Evolutionary conservation across 2,329 filamentous ascomycete species (phyloP), one percentile per base, ranked within the genome.

Genomic region (Tympanopsis confertula): DNA sequence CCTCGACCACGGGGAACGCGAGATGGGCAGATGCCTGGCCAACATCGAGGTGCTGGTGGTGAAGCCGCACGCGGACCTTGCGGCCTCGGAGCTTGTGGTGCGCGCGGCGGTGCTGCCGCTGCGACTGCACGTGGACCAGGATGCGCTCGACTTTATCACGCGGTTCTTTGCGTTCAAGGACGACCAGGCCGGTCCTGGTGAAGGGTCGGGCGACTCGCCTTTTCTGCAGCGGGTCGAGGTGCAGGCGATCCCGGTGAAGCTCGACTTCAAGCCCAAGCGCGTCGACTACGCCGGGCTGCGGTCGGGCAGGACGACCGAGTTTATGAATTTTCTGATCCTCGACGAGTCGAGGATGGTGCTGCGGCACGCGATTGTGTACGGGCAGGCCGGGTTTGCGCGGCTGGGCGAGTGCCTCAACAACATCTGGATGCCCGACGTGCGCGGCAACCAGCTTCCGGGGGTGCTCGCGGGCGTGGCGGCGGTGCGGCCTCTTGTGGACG

Each of bases 131-230:
- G 88, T 98, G 22, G 91, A 98, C 51, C 91, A 98, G 58, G 91
- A 98, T 58, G 89, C 91, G 1, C 71, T 98, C 4, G 91, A 98
- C 54, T 98, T 98, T 54, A 85, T 98, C 53, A 94, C 84, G 2
- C 78, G 91, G 2, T 98, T 98, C 65, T 98, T 98, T 50, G 88
- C 94, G 50, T 98, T 98, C 68, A 93, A 94, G 52, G 87, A 95
- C 47, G 83, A 88, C 30, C 63, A 63, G 2, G 63, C 63, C 2
- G 61, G 62, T 5, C 64, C 71, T 0, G 60, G 64, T 4, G 67
- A 76, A 20, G 61, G 65, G 3, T 71, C 76, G 1, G 78, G 78
- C 35, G 86, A 93, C 39, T 63, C 82, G 5, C 85, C 86, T 0
- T 98, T 95, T 56, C 66, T 98, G 2, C 89, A 96, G 54, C 75